Percentiles rank a stretch among this genome's conserved stretches.
These are phyloP conservation scores for Saccharomyces hybrid DNA, from an alignment of 1,139 yeast species.

Conservation along the genomic window DNA sequence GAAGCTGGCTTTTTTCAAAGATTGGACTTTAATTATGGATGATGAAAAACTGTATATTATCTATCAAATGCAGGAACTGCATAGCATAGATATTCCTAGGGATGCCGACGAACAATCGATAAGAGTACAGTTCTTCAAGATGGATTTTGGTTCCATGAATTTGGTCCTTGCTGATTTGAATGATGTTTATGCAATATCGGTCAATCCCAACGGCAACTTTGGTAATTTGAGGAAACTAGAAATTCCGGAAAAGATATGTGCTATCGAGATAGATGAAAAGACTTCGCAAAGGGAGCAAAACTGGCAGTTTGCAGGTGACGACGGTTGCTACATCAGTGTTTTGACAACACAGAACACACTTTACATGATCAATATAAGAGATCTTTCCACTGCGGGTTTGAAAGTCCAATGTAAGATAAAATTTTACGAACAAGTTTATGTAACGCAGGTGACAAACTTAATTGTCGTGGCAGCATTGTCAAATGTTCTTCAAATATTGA, in stretches of 20 bases:
- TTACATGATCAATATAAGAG: constrained; percentile 37
- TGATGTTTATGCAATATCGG: constrained; percentile 26
- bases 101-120: constrained; percentile 6
- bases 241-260: constrained; percentile 38
- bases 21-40: constrained; percentile 27
- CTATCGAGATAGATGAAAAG: constrained; percentile 32
- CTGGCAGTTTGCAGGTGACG: constrained; percentile 43
- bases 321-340: constrained; percentile 46
- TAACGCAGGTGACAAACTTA: constrained; percentile 34
- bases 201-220: constrained; percentile 22
- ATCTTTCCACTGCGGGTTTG: constrained; percentile 14
- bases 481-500: constrained; percentile 56
- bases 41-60: constrained; percentile 20
- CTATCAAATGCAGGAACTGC: constrained; percentile 13
- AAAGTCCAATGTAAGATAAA: constrained; percentile 16
- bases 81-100: constrained; percentile 17
- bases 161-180: constrained; percentile 26
- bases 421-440: constrained; percentile 25
- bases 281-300: constrained; percentile 26
- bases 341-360: constrained; percentile 35
- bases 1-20: constrained; percentile 22
- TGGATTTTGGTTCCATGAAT: constrained; percentile 48
- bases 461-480: constrained; percentile 55
- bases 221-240: constrained; percentile 29
- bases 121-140: constrained; percentile 29